These are phyloP conservation scores for Irpex sp. DNA, from an alignment of 1,284 basidiomycete genomes.

Conservation along the genomic window DNA sequence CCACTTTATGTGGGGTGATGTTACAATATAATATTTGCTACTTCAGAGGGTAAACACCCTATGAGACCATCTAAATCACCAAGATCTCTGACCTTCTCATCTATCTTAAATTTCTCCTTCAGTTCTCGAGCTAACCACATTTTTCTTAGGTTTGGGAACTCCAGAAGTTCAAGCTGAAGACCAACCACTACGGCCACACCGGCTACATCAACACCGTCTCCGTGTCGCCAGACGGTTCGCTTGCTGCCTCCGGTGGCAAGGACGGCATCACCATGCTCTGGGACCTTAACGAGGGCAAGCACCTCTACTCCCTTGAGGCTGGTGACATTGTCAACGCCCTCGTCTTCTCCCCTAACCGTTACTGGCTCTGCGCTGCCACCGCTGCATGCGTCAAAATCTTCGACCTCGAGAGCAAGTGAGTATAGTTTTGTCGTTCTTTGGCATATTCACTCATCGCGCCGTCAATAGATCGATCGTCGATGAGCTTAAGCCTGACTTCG, in stretches of 20 bases:
- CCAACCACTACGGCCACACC: conserved; percentile 99
- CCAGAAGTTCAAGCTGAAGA: conserved; percentile 99
- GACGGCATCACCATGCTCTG: conserved; percentile 99
- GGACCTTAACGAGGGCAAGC: conserved; percentile 99
- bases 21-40: conserved; percentile 69
- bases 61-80: conserved; percentile 75
- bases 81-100: conserved; percentile 62
- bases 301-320: conserved; percentile 99
- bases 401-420: conserved; percentile 96
- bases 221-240: conserved; percentile 98
- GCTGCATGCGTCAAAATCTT: conserved; percentile 99
- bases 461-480: conserved; percentile 91
- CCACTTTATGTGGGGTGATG: conserved; percentile 36
- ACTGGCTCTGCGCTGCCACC: conserved; percentile 99
- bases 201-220: conserved; percentile 99
- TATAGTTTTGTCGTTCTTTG: conserved; percentile 18
- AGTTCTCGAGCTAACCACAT: conserved; percentile 1
- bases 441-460: conserved; percentile 7
- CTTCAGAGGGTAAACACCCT: conserved; percentile 70
- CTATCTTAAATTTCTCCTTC: neutral
- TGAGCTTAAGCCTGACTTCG: conserved; percentile 94
- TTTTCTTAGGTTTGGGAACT: conserved; percentile 93
- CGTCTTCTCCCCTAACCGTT: conserved; percentile 99
- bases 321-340: conserved; percentile 99
- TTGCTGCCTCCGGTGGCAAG: conserved; percentile 99